phyloP scores from a whole-genome alignment of 768 basidiomycete genomes.

The Amanita exitialis region DNA sequence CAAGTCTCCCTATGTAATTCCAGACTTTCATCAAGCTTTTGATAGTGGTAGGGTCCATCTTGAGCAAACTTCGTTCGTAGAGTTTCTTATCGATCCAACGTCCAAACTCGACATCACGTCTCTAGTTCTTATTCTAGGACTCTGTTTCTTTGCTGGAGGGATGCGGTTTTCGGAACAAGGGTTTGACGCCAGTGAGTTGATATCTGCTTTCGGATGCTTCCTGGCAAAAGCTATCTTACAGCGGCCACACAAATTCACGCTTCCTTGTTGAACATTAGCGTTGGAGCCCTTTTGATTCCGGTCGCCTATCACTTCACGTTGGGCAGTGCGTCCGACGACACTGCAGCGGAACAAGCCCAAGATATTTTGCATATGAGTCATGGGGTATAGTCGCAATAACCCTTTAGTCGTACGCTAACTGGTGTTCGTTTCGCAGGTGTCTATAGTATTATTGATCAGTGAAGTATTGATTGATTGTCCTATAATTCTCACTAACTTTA shows the following conservation, averaged over 20 bases:
- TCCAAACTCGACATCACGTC: slow-evolving; percentile 2
- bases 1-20: slow-evolving; percentile 1
- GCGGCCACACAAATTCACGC: slow-evolving; percentile 69
- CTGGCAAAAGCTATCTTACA: slow-evolving; percentile 13
- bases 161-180: slow-evolving; percentile 69
- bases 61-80: slow-evolving; percentile 59
- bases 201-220: not conserved
- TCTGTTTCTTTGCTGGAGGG: slow-evolving; percentile 82
- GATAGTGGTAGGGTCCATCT: slow-evolving; percentile 71
- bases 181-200: slow-evolving; percentile 52
- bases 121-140: slow-evolving; percentile 72
- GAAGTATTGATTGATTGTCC: slow-evolving; percentile 14
- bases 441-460: slow-evolving; percentile 74
- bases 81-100: not conserved
- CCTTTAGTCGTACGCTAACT: not conserved
- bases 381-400: slow-evolving; percentile 35
- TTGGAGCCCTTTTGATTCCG: slow-evolving; percentile 70
- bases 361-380: slow-evolving; percentile 66
- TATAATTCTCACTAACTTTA: not conserved
- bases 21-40: slow-evolving; percentile 1
- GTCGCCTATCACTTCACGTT: slow-evolving; percentile 67
- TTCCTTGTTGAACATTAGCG: slow-evolving; percentile 64
- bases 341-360: slow-evolving; percentile 24
- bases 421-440: slow-evolving; percentile 33
- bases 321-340: slow-evolving; percentile 12